phyloP scores from a whole-genome alignment of 805 yeast genomes.

The Wickerhamiella bombiphila region DNA sequence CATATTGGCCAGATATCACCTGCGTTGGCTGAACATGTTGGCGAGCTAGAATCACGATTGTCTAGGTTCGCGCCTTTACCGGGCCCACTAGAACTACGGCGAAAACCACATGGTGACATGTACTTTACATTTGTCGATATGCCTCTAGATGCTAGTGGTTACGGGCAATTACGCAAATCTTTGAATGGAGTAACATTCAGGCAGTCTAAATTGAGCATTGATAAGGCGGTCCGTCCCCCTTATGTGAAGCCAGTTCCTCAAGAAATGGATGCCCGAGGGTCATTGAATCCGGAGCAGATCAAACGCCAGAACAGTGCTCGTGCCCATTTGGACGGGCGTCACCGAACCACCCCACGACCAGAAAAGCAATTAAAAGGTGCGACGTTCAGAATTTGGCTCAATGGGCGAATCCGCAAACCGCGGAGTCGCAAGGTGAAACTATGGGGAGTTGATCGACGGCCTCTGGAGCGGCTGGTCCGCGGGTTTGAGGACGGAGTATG shows the following conservation, averaged over 20 bases:
- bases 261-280: too few relatives aligned
- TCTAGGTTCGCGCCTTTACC: slow-evolving; percentile 45
- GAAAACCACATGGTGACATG: slow-evolving; percentile 39
- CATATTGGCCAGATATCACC: slow-evolving; percentile 59
- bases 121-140: slow-evolving; percentile 57
- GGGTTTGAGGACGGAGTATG: slow-evolving; percentile 50
- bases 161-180: slow-evolving; percentile 36
- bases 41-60: slow-evolving; percentile 41
- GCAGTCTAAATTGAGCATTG: slow-evolving; percentile 51
- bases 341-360: slow-evolving; percentile 39
- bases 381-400: slow-evolving; percentile 44
- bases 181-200: slow-evolving; percentile 62
- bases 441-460: slow-evolving; percentile 72
- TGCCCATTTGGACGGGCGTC: slow-evolving; percentile 36
- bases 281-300: slow-evolving; percentile 18
- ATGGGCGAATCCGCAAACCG: slow-evolving; percentile 44
- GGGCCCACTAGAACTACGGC: slow-evolving; percentile 35
- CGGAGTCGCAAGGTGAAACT: slow-evolving; percentile 60
- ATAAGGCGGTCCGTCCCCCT: slow-evolving; percentile 41
- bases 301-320: slow-evolving; percentile 23
- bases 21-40: slow-evolving; percentile 31
- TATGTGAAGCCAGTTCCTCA: slow-evolving; percentile 30
- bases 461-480: slow-evolving; percentile 40
- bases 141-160: slow-evolving; percentile 30
- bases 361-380: slow-evolving; percentile 33